Evolutionary conservation across 495 filamentous ascomycete species (phyloP), one percentile per base, ranked within the genome.

Genomic region (Daldinia grandis): DNA sequence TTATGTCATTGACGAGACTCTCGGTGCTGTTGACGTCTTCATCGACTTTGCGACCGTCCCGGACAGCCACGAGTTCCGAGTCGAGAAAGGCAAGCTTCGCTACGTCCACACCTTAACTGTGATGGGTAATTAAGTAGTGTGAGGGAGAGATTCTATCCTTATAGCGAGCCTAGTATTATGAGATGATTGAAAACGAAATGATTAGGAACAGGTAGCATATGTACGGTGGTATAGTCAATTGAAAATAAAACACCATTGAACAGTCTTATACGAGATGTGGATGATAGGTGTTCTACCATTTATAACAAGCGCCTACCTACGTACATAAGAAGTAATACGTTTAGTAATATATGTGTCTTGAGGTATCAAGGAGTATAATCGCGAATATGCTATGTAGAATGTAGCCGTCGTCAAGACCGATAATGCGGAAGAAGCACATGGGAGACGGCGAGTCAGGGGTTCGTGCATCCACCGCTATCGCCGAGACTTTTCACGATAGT

Each of bases 321-420:
- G 4, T 27, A 14, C 33, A 4, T 40, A 8, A 40, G 5, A 1
- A 7, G 7, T 40, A 40, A 17, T 40, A 7, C n/a, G 7, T 6
- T 40, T 40, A 7, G 5, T 17, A 40, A 40, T 7, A n/a, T n/a
- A 40, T 40, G 0, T 4, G 10, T 14, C 9, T 35, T 14, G 31
- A 33, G 0, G 9, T 10, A 33, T 33, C 9, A 10, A 33, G 31
- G 1, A 6, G 1, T 12, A 35, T 35, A 12, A 14, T 4, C 82
- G 24, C 73, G 84, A 7, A 84, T 87, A 30, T 87, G 85, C 76
- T 87, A n/a, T n/a, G n/a, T n/a, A 84, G 85, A 82, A 84, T 69
- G 82, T 84, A 4, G 84, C 87, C 72, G 87, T 35, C 33, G 3
- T 35, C 3, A 1, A 35, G 10, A 35, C 10, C 12, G 12, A 14